Evolutionary conservation across 768 basidiomycete genomes (phyloP), one percentile per base, ranked within the genome.

Genomic region (Dictyophora rubrovolvata): DNA sequence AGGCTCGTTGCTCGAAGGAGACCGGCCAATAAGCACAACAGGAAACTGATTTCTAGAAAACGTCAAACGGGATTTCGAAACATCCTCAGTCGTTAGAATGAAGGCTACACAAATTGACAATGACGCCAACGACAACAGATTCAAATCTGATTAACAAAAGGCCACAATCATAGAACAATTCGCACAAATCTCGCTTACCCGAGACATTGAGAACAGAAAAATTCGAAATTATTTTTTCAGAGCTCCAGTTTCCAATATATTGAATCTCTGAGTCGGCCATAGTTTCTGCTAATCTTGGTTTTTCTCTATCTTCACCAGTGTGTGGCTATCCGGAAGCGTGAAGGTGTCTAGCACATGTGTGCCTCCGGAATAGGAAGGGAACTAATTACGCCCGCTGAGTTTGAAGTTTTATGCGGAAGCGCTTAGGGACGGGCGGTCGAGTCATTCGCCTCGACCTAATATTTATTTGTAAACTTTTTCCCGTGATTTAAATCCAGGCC

Each of bases 21-120:
- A 81, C 51, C 88, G 82, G 4, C 88, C 88, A 65, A 90, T 82
- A 61, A 79, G 75, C 16, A 89, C 74, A 51, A 78, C 77, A 48
- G 70, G 70, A 5, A 79, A 76, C 55, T 73, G 70, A 23, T 75
- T 66, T 65, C 82, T 80, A 66, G 72, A 70, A 69, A 86, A 88
- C 1, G 74, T 71, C 2, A 22, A 48, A 33, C 36, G 18, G 8
- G 46, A 56, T 16, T 23, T 36, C 17, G 53, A 36, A 34, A 5
- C 42, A 17, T 21, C 20, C n/a, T 52, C 28, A 48, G 20, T 18
- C 12, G 57, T 48, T 21, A 59, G 49, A 20, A 59, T 51, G 12
- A 59, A 51, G 6, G 57, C 57, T 51, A 17, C 11, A 11, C 47
- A 20, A 5, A 48, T 16, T 4, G 23, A 50, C 47, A 21, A n/a